Percentiles rank a stretch among this genome's conserved stretches.
phyloP scores from a whole-genome alignment of 1,284 basidiomycete species.

The Boletus albobrunnescens region DNA sequence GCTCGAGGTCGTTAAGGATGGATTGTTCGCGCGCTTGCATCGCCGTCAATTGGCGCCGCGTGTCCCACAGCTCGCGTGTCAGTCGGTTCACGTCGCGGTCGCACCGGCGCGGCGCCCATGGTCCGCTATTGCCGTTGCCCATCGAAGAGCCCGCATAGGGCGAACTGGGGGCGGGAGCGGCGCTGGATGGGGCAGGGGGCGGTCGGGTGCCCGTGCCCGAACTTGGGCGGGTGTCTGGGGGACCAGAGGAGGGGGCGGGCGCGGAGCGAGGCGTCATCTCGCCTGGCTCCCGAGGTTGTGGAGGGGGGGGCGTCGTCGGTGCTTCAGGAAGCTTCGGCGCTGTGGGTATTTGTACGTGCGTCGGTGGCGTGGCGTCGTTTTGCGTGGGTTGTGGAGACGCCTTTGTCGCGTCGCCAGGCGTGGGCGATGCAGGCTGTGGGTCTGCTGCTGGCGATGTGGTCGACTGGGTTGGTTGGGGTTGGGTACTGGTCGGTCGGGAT shows the following conservation, averaged over 20 bases:
- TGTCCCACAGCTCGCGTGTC: slow-evolving; percentile 23
- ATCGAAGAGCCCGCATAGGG: background rate
- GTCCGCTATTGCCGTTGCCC: too few relatives aligned
- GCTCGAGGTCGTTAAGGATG: slow-evolving; percentile 22
- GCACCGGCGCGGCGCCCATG: background rate
- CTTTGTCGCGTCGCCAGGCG: background rate
- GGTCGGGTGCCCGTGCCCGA: too few relatives aligned
- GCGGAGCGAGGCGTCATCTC: slow-evolving; percentile 7
- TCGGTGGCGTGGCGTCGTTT: background rate
- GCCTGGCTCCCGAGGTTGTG: slow-evolving; percentile 8
- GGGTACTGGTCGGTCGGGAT: background rate
- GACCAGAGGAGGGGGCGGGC: too few relatives aligned
- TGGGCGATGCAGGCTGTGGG: background rate
- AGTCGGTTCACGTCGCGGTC: slow-evolving; percentile 8
- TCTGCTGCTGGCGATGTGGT: slow-evolving; percentile 1
- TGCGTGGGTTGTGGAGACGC: background rate
- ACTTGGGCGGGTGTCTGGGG: background rate
- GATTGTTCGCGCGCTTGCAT: slow-evolving; percentile 19
- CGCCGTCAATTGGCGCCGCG: slow-evolving; percentile 23
- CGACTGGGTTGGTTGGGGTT: background rate
- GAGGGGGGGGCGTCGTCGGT: background rate
- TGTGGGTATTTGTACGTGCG: background rate
- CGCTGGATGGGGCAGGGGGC: background rate
- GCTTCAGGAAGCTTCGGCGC: background rate
- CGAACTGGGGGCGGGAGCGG: background rate